Conservation (phyloP, 2,329 filamentous ascomycete species). For the Chaetothyriales sp. region DNA sequence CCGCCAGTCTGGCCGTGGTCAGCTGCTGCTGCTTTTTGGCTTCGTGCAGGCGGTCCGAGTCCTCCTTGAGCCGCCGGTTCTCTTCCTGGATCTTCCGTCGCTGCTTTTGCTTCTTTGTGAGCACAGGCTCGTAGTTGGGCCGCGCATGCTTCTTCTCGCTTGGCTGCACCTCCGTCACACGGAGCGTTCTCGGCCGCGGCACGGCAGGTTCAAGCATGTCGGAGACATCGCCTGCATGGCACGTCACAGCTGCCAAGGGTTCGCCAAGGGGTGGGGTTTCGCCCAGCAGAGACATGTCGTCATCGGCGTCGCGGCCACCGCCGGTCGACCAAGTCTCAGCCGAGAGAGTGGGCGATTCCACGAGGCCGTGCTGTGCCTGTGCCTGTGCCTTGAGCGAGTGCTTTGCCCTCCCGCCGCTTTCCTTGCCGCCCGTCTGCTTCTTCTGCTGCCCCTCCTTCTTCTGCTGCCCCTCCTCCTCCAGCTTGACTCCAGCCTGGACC, state of each 20-base stretch:
- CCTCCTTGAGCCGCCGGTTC: conserved; percentile 59
- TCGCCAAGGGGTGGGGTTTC: conserved; percentile 44
- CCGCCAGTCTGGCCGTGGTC: conserved; percentile 64
- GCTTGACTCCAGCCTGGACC: conserved; percentile 54
- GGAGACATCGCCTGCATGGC: conserved; percentile 55
- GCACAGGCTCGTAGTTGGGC: conserved; percentile 47
- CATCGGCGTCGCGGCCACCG: conserved; percentile 58
- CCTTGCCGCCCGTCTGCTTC: conserved; percentile 17
- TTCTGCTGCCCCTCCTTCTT: too few species aligned
- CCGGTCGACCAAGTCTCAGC: conserved; percentile 56
- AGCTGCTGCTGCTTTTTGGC: conserved; percentile 67
- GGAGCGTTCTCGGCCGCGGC: conserved; percentile 59
- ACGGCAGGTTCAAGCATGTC: conserved; percentile 77
- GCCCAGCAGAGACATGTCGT: conserved; percentile 59
- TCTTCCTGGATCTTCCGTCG: conserved; percentile 79
- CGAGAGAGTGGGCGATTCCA: conserved; percentile 31
- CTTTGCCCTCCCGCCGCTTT: conserved; percentile 25
- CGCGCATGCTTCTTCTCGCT: conserved; percentile 48
- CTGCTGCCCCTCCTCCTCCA: too few species aligned
- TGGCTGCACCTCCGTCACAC: conserved; percentile 58
- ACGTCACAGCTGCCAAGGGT: conserved; percentile 29
- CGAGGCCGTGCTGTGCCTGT: conserved; percentile 33
- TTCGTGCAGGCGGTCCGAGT: conserved; percentile 67
- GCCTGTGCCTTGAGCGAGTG: conserved; percentile 26
- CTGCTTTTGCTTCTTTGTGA: conserved; percentile 93